Conservation (phyloP, 192 early-diverging fungal species). For the Coemansia javaensis region DNA sequence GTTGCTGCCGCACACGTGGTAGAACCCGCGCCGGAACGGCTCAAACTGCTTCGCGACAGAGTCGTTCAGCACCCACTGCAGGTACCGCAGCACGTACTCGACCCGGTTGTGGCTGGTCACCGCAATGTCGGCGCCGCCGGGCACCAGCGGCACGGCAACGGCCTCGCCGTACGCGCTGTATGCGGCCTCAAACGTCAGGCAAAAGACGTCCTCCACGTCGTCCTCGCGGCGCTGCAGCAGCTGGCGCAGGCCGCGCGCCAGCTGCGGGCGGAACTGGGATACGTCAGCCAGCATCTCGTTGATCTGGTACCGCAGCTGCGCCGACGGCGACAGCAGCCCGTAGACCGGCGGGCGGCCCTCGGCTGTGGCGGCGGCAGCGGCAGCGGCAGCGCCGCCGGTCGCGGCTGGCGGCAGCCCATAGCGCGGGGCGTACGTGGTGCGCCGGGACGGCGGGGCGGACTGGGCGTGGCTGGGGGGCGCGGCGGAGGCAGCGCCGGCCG, state of each 20-base stretch:
- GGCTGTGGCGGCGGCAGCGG: neutral
- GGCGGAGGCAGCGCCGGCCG: slow-evolving; percentile 4
- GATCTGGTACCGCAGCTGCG: slow-evolving; percentile 47
- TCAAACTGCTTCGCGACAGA: slow-evolving; percentile 72
- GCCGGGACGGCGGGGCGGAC: neutral
- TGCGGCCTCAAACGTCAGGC: slow-evolving; percentile 69
- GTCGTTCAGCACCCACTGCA: slow-evolving; percentile 76
- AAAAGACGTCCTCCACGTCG: slow-evolving; percentile 82
- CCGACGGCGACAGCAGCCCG: slow-evolving; percentile 31
- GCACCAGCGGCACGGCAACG: slow-evolving; percentile 59
- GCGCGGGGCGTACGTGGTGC: slow-evolving; percentile 4
- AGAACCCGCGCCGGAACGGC: slow-evolving; percentile 82
- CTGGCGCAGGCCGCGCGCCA: slow-evolving; percentile 78
- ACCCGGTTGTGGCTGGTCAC: slow-evolving; percentile 64
- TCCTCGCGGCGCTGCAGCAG: slow-evolving; percentile 74
- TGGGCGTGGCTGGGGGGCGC: neutral
- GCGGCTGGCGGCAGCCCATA: too few relatives aligned
- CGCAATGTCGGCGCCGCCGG: slow-evolving; percentile 54
- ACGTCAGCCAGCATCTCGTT: slow-evolving; percentile 76
- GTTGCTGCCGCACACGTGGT: slow-evolving; percentile 83
- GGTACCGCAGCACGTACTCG: slow-evolving; percentile 79
- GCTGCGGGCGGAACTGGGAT: slow-evolving; percentile 61
- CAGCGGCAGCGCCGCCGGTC: too few relatives aligned
- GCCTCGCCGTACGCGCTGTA: slow-evolving; percentile 70
- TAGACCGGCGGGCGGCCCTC: slow-evolving; percentile 31